A percentile compares a stretch with the other conserved stretches of the same genome.
Evolutionary conservation across 2,329 filamentous ascomycete genomes (phyloP).

Genomic region (Trichoderma cornu-damae): DNA sequence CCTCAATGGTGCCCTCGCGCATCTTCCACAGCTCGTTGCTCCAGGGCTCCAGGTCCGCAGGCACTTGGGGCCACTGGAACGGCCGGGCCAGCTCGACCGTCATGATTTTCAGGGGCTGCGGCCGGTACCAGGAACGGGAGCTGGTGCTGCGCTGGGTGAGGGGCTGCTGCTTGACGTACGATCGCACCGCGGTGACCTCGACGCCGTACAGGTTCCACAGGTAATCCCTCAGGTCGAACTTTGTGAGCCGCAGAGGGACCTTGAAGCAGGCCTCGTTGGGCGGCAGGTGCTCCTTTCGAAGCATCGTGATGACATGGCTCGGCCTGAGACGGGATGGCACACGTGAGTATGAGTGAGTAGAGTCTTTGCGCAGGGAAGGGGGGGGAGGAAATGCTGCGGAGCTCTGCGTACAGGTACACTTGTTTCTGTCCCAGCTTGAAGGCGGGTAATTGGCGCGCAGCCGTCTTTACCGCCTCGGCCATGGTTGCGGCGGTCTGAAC

Average conservation of each 20-base stretch:
- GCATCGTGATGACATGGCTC: slow-evolving; percentile 71
- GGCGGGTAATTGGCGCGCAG: slow-evolving; percentile 37
- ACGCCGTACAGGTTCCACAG: slow-evolving; percentile 82
- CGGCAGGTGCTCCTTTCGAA: slow-evolving; percentile 65
- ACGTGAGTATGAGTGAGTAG: slow-evolving; percentile 3
- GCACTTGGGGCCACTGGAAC: slow-evolving; percentile 78
- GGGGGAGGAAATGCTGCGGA: neutral
- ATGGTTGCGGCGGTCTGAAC: slow-evolving; percentile 28
- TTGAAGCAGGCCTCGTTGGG: slow-evolving; percentile 83
- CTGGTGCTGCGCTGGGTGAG: slow-evolving; percentile 48
- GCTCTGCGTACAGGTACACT: slow-evolving; percentile 47
- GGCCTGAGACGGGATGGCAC: slow-evolving; percentile 51
- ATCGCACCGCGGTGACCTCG: slow-evolving; percentile 66
- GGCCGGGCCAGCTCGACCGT: slow-evolving; percentile 82
- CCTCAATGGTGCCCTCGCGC: slow-evolving; percentile 44
- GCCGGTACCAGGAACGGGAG: slow-evolving; percentile 61
- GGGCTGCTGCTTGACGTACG: slow-evolving; percentile 62
- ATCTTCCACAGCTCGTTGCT: slow-evolving; percentile 55
- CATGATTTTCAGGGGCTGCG: slow-evolving; percentile 81
- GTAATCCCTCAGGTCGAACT: slow-evolving; percentile 94
- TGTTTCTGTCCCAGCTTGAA: slow-evolving; percentile 50
- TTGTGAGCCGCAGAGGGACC: slow-evolving; percentile 88
- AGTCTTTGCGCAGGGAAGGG: neutral
- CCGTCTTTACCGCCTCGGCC: slow-evolving; percentile 37
- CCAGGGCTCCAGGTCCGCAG: slow-evolving; percentile 59